These are phyloP conservation scores for Candida argentea DNA, from an alignment of 805 yeast species.

Conservation along the genomic window DNA sequence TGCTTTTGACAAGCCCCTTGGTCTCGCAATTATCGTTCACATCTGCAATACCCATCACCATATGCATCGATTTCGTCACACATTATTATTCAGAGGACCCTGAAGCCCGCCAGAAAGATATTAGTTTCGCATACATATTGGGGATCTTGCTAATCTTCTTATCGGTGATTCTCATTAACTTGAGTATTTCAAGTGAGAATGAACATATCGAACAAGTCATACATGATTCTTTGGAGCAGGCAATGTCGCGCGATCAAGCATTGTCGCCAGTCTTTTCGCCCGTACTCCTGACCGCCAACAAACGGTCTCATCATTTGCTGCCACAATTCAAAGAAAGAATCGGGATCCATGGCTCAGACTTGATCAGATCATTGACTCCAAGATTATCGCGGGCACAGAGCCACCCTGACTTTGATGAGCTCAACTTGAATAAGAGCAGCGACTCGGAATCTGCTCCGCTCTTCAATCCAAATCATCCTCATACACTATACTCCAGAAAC, in stretches of 20 bases:
- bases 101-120: conserved; percentile 9
- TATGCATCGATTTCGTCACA: conserved; percentile 36
- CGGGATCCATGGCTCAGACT: conserved; percentile 7
- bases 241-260: conserved; percentile 34
- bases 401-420: conserved; percentile 6
- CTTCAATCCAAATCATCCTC: conserved; percentile 5
- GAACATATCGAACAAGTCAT: conserved; percentile 37
- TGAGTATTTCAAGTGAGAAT: conserved; percentile 32
- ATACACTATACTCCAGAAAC: conserved; percentile 4
- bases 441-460: conserved; percentile 4
- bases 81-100: conserved; percentile 13
- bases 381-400: conserved; percentile 3
- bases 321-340: conserved; percentile 4
- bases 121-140: conserved; percentile 24
- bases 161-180: conserved; percentile 37
- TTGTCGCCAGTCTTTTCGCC: conserved; percentile 41
- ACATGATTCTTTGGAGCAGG: conserved; percentile 38
- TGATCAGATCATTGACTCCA: conserved; percentile 8
- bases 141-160: conserved; percentile 39
- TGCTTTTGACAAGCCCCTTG: conserved; percentile 44
- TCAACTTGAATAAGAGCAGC: conserved; percentile 8
- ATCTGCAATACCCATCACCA: conserved; percentile 42
- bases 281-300: conserved; percentile 9
- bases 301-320: conserved; percentile 3
- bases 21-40: conserved; percentile 42